Conservation (phyloP, 2,329 filamentous ascomycete species). For the Talaromyces islandicus region DNA sequence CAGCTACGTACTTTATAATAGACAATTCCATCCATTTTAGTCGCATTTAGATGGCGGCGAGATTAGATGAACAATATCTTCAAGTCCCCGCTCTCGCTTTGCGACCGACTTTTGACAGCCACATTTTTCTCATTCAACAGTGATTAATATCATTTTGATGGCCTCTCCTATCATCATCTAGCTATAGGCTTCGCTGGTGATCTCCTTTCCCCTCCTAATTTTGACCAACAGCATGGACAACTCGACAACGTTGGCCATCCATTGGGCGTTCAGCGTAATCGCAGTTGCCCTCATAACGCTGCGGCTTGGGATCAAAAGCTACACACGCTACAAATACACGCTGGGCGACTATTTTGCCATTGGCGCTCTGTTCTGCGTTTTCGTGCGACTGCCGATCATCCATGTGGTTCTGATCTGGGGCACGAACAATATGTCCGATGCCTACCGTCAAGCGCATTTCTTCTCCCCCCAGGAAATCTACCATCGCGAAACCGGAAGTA, state of each 20-base stretch:
- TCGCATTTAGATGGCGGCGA: too few relatives aligned
- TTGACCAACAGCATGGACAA: neutral
- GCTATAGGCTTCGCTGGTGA: too few relatives aligned
- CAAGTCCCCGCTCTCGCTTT: too few relatives aligned
- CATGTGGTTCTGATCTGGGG: conserved; percentile 33
- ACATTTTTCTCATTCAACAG: too few relatives aligned
- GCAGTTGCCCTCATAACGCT: conserved; percentile 10
- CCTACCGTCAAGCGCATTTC: conserved; percentile 15
- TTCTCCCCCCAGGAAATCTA: conserved; percentile 28
- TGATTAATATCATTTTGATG: too few relatives aligned
- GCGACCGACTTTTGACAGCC: too few relatives aligned
- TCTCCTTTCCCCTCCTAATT: too few relatives aligned
- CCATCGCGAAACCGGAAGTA: conserved; percentile 29
- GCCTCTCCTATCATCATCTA: too few relatives aligned
- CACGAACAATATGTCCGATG: conserved; percentile 27
- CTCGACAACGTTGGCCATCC: conserved; percentile 11
- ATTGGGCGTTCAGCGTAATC: conserved; percentile 14
- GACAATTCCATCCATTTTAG: too few relatives aligned
- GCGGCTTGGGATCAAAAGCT: conserved; percentile 9
- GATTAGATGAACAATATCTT: too few relatives aligned
- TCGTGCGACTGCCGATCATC: conserved; percentile 18
- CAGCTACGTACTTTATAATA: too few relatives aligned
- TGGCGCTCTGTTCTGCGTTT: conserved; percentile 11
- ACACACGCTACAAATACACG: conserved; percentile 7
- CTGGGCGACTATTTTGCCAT: conserved; percentile 12